A percentile compares a stretch with the other conserved stretches of the same genome.
Evolutionary conservation across 176 grass and related monocot species (phyloP).

Genomic region (Carex myosuroides): DNA sequence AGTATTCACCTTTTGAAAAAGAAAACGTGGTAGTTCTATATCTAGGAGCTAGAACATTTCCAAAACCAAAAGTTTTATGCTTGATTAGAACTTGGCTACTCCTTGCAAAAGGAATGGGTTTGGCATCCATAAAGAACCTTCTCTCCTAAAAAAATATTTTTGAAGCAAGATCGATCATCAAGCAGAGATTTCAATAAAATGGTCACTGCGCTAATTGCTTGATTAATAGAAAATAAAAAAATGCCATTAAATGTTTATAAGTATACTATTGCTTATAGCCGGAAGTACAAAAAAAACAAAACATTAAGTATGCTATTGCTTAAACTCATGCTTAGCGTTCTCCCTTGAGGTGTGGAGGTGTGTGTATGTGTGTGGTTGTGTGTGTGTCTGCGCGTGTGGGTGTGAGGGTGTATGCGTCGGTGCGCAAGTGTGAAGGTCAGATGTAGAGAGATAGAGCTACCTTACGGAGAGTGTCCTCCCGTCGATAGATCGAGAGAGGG

Average conservation of each 20-base stretch:
- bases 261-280: not conserved
- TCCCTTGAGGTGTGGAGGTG: not conserved
- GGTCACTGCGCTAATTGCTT: not conserved
- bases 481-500: too few relatives aligned
- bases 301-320: not conserved
- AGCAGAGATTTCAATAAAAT: not conserved
- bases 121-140: slow-evolving; percentile 30
- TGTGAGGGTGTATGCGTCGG: too few relatives aligned
- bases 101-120: slow-evolving; percentile 15
- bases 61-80: not conserved
- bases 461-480: not conserved
- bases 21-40: not conserved
- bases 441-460: not conserved
- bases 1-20: slow-evolving; percentile 20
- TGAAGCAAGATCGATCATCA: not conserved
- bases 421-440: too few relatives aligned
- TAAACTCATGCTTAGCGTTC: not conserved
- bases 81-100: slow-evolving; percentile 14
- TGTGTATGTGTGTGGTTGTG: not conserved
- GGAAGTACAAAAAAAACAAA: not conserved
- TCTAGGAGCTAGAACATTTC: not conserved
- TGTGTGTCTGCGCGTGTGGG: not conserved
- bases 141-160: slow-evolving; percentile 6
- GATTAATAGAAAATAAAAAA: not conserved
- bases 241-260: not conserved